These are phyloP conservation scores for Colletotrichum orchidophilum DNA, from an alignment of 2,329 filamentous ascomycete species.

Conservation along the genomic window DNA sequence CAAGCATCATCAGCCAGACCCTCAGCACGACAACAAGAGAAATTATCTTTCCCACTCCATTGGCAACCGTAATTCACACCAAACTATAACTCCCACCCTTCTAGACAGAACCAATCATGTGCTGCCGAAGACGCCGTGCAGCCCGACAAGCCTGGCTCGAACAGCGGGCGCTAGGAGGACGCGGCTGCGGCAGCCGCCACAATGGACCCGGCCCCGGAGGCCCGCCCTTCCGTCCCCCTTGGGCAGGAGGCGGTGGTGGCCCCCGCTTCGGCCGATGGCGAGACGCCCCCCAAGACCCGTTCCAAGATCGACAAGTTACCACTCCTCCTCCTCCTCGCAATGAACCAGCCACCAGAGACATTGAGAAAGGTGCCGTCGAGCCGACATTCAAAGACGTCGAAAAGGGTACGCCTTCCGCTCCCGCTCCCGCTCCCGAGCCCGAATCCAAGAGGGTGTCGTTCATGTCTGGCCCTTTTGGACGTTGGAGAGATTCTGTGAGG, in stretches of 20 bases:
- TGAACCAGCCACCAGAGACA: neutral
- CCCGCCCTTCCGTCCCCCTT: slow-evolving; percentile 1
- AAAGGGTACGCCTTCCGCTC: neutral
- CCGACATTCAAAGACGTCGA: neutral
- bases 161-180: slow-evolving; percentile 7
- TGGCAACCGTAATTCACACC: neutral
- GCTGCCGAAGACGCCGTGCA: slow-evolving; percentile 25
- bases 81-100: neutral
- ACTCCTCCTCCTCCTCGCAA: neutral
- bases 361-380: neutral
- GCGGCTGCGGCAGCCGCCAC: slow-evolving; percentile 2
- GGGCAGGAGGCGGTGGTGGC: neutral
- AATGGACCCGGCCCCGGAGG: neutral
- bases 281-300: neutral
- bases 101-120: neutral
- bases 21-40: neutral
- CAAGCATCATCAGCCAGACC: neutral
- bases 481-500: slow-evolving; percentile 5
- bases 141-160: slow-evolving; percentile 29
- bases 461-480: slow-evolving; percentile 5
- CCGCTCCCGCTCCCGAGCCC: neutral
- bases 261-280: slow-evolving; percentile 8
- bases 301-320: neutral
- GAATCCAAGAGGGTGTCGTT: slow-evolving; percentile 7
- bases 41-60: neutral